Evolutionary conservation across 768 basidiomycete species (phyloP), one percentile per base, ranked within the genome.

Genomic region (Boletellus ananiceps): DNA sequence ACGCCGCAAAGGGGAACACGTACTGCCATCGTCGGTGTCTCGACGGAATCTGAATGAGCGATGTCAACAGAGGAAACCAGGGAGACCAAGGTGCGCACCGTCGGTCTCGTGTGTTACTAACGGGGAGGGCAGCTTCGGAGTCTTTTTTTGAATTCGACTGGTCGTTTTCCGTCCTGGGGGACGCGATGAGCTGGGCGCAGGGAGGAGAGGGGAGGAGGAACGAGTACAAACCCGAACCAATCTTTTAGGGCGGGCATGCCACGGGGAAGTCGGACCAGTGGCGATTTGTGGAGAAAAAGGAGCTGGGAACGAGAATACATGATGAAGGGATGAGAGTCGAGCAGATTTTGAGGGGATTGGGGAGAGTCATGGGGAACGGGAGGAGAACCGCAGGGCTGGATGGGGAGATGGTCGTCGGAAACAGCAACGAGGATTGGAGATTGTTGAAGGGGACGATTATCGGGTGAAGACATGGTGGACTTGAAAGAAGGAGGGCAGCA

Each of bases 231-330:
- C 90, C 90, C 90, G 69, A 92, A 93, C 90, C 90, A 93, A 40
- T 85, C 81, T 71, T 84, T 90, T 44, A 93, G 71, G 40, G 80
- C 74, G 43, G 90, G 90, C 91, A 93, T 91, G 56, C 80, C 80
- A 44, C 71, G 63, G 6, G 91, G 90, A 21, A 75, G 71, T 52
- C 77, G 73, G 21, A 93, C 85, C 35, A 92, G 71, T 19, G 87
- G 84, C n/a, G 90, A 92, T 54, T 78, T 79, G 55, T 80, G 76
- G 18, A 93, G 77, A 47, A 69, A 66, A 45, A 93, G 79, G 34
- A 91, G 69, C 53, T 90, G 82, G 41, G 74, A 61, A 42, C 87
- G 82, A 61, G 83, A 76, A 70, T 93, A 93, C 54, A 82, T 77
- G 56, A 78, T 71, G 57, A 84, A 75, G 47, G 77, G 77, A 52